Evolutionary conservation across 2,329 filamentous ascomycete species (phyloP), one percentile per base, ranked within the genome.

Genomic region (Trichoderma oligosporum): DNA sequence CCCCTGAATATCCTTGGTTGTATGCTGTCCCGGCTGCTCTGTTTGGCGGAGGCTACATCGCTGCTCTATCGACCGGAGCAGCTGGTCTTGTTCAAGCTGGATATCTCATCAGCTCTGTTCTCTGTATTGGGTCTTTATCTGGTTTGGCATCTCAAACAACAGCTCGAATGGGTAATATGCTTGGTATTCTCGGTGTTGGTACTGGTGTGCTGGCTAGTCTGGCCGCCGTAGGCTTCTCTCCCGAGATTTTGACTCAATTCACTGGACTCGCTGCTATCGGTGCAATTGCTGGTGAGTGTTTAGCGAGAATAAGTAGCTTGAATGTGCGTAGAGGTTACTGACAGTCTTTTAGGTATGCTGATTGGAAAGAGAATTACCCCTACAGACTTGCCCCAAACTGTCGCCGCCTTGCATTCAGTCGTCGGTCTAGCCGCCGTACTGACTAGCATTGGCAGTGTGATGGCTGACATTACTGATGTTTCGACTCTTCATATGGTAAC

Each of bases 341-440:
- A 63, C 54, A 22, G n/a, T 38, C 8, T 5, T 20, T 61, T 67
- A 68, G 86, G 89, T 29, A 81, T 89, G 48, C 68, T 91, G 22
- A 93, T 96, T 61, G 91, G 91, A 41, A 87, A 90, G 65, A 83
- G 90, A 11, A 96, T 96, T 63, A 95, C 90, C 0, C 89, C 91
- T 0, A 96, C 91, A 0, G 89, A 91, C 55, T 82, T 96, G 2
- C 91, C 91, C 0, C 91, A 96, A 70, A 96, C 90, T 0, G 91
- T 96, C 2, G 91, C 91, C 18, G 91, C 91, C 0, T 77, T 96
- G 27, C 91, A 96, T 73, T 95, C 90, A 0, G 91, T 96, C 7
- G 91, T 96, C 29, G 91, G 91, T 70, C 79, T 96, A 1, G 91
- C 91, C 9, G 91, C 91, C 8, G 91, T 96, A 0, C 71, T 96